Conservation (phyloP, 2,329 filamentous ascomycete genomes). For the Claviceps cyperi region DNA sequence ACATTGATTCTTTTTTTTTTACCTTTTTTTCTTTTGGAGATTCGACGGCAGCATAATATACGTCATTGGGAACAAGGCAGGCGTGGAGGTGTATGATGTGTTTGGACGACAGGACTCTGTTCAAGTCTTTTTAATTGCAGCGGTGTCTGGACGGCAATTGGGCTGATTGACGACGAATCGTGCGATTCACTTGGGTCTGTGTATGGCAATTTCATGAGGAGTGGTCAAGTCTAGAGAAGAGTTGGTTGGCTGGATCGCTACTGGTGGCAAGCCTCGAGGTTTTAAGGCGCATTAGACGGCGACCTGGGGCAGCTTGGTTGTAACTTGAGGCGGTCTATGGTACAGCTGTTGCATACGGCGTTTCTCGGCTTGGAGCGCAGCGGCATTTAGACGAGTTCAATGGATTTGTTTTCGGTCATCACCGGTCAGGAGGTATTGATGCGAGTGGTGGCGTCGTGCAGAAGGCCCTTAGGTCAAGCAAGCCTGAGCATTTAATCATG, state of each 20-base stretch:
- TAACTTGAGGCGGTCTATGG: background rate
- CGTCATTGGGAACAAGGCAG: background rate
- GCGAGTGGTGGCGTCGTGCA: too few species aligned
- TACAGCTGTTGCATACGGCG: slow-evolving; percentile 6
- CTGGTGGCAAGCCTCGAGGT: slow-evolving; percentile 2
- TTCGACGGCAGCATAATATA: slow-evolving; percentile 1
- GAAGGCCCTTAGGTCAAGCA: too few species aligned
- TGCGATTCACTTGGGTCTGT: slow-evolving; percentile 9
- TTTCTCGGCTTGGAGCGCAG: slow-evolving; percentile 4
- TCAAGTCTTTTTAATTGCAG: slow-evolving; percentile 14
- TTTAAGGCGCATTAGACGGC: slow-evolving; percentile 3
- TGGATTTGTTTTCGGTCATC: background rate
- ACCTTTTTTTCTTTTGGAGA: slow-evolving; percentile 1
- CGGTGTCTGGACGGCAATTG: slow-evolving; percentile 15
- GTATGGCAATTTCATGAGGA: slow-evolving; percentile 5
- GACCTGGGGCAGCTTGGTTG: background rate
- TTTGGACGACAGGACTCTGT: slow-evolving; percentile 7
- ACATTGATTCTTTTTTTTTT: background rate
- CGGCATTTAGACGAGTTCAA: background rate
- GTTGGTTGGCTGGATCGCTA: slow-evolving; percentile 4
- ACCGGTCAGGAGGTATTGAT: too few species aligned
- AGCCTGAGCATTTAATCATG: too few species aligned
- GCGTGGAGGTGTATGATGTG: slow-evolving; percentile 1
- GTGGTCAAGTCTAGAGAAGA: background rate
- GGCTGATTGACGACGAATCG: slow-evolving; percentile 14